Conservation (phyloP, 106 monocot species). For the Dioscorea alata region DNA sequence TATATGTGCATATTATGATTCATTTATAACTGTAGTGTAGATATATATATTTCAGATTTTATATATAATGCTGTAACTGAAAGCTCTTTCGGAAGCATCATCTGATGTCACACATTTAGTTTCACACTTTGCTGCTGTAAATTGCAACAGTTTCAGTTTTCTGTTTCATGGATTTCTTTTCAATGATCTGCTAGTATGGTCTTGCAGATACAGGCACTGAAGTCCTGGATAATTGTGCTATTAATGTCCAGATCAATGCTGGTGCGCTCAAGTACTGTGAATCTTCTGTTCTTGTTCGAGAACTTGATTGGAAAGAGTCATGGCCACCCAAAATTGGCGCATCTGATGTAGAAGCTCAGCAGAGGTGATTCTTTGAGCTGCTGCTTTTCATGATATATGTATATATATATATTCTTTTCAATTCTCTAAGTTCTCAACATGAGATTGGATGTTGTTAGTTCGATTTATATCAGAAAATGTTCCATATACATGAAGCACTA, state of each 20-base stretch:
- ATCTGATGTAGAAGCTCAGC: conserved; percentile 12
- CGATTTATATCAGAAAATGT: background rate
- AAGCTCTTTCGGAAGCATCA: too few relatives aligned
- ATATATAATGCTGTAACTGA: too few relatives aligned
- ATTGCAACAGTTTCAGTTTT: too few relatives aligned
- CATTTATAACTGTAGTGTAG: too few relatives aligned
- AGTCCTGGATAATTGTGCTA: conserved; percentile 66
- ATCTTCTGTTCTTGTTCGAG: conserved; percentile 40
- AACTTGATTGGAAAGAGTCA: conserved; percentile 65
- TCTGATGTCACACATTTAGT: too few relatives aligned
- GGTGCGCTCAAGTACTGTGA: conserved; percentile 26
- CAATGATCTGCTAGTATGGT: too few relatives aligned
- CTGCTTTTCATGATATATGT: background rate
- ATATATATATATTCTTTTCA: background rate
- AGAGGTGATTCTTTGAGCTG: conserved; percentile 22
- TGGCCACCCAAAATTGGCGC: conserved; percentile 58
- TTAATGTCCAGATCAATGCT: conserved; percentile 53
- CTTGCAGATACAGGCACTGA: conserved; percentile 53
- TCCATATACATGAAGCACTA: background rate
- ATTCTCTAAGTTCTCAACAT: background rate
- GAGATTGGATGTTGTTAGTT: background rate
- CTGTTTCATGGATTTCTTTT: too few relatives aligned
- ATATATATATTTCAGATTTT: too few relatives aligned
- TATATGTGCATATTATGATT: too few relatives aligned
- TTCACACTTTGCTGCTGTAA: too few relatives aligned